Evolutionary conservation across 805 yeast species (phyloP), one percentile per base, ranked within the genome.

Genomic region (Schizosaccharomyces octosporus): DNA sequence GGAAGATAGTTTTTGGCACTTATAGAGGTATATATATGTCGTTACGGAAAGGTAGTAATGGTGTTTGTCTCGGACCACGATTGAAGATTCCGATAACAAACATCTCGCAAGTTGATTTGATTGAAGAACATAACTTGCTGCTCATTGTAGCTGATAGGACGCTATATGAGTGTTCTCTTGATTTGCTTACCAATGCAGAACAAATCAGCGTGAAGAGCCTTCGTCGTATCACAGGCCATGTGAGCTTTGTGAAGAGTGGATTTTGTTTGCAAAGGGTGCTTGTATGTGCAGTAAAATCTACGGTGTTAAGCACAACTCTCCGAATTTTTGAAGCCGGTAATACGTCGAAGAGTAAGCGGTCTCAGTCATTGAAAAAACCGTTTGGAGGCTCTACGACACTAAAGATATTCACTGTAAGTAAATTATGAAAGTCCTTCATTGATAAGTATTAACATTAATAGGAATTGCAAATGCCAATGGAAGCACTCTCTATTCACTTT

Each of bases 401-500:
- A 64, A 87, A 84, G 73, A 81, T 80, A 69, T 79, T 83, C 69
- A 81, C 57, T 51, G 57, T 45, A 24, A 45, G 51, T 45, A 5
- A 6, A n/a, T 9, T 15, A 36, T 11, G 15, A 36, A 11, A 36
- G 7, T 31, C 32, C 32, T 31, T 31, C 11, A 13, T 13, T 13
- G 11, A 3, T 1, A 36, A 17, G 11, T 9, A 45, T 24, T 45
- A 45, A 45, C 51, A 45, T 13, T 45, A 82, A 69, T 81, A 82
- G 68, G 97, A 93, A 67, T 82, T 90, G 42, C 77, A 78, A 31
- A 87, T 93, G 70, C 82, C 81, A 59, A 84, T 95, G 5, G 97
- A 93, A 66, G 95, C 96, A 1, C 85, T 90, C 41, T 84, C 95
- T 6, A 83, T 93, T 19, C 88, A 95, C 31, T 90, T 90, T 69